These are phyloP conservation scores for Conticribra guillardii DNA, from an alignment of 108 stramenopile genomes.

Conservation along the genomic window DNA sequence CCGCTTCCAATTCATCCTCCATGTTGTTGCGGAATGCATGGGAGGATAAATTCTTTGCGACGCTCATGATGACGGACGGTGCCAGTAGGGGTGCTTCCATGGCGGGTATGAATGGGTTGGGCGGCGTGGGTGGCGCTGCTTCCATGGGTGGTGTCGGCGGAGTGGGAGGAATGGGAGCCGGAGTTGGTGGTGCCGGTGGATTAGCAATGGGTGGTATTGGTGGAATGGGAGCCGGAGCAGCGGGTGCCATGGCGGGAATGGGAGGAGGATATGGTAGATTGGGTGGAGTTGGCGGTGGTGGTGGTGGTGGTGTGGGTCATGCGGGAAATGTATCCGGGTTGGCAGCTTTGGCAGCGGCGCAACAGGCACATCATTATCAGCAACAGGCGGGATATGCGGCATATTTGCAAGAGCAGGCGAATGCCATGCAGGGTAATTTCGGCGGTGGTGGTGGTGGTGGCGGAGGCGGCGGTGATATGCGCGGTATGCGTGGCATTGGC, in stretches of 20 bases:
- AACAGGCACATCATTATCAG: slow-evolving; percentile 31
- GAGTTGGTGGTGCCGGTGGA: background rate
- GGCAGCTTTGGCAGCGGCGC: slow-evolving; percentile 42
- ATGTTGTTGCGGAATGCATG: slow-evolving; percentile 45
- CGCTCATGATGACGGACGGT: slow-evolving; percentile 53
- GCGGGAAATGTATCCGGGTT: slow-evolving; percentile 23
- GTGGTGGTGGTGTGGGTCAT: slow-evolving; percentile 7
- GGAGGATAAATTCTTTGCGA: slow-evolving; percentile 70
- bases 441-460: slow-evolving; percentile 1
- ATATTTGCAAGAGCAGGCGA: slow-evolving; percentile 15
- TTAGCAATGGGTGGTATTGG: background rate
- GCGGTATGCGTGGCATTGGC: too few relatives aligned
- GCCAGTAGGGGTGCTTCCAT: background rate
- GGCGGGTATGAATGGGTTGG: background rate
- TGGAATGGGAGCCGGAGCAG: background rate
- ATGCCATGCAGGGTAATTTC: slow-evolving; percentile 3
- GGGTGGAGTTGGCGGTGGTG: background rate
- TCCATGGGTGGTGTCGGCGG: too few relatives aligned
- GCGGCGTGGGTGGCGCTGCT: too few relatives aligned
- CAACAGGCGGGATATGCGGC: slow-evolving; percentile 24
- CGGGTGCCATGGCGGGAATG: too few relatives aligned
- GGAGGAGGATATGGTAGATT: slow-evolving; percentile 1
- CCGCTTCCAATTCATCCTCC: background rate
- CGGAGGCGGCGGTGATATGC: background rate
- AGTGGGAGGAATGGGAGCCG: background rate